A percentile compares a stretch with the other conserved stretches of the same genome.
These are phyloP conservation scores for Diplogelasinospora grovesii DNA, from an alignment of 495 filamentous ascomycete genomes.

Conservation along the genomic window DNA sequence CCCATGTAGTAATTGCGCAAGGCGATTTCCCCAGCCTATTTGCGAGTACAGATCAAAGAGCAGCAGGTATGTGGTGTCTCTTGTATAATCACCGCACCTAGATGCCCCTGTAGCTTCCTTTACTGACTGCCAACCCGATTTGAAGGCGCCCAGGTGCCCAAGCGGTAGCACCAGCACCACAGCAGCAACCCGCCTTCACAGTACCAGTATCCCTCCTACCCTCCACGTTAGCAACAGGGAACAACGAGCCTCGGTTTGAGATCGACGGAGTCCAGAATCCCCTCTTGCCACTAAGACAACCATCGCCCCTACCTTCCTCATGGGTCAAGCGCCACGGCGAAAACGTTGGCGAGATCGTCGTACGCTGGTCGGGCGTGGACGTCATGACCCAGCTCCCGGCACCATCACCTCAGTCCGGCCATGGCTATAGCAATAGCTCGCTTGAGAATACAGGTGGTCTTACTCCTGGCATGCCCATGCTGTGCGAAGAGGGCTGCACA, in stretches of 20 bases:
- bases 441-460: too few species aligned
- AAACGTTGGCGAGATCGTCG: constrained; percentile 8
- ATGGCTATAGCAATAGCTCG: too few species aligned
- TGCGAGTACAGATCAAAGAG: constrained; percentile 32
- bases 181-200: constrained; percentile 20
- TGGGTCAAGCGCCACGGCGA: constrained; percentile 7
- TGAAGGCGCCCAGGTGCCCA: constrained; percentile 16
- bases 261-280: constrained; percentile 4
- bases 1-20: constrained; percentile 34
- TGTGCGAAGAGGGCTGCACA: constrained; percentile 21
- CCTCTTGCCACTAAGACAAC: constrained; percentile 8
- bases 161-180: not conserved
- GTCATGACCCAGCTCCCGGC: constrained; percentile 7
- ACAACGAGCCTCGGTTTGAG: constrained; percentile 3
- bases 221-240: not conserved
- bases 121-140: not conserved
- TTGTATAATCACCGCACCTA: too few species aligned
- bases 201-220: constrained; percentile 15
- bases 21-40: constrained; percentile 30
- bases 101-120: too few species aligned
- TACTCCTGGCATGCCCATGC: too few species aligned
- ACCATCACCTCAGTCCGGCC: not conserved
- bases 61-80: constrained; percentile 26
- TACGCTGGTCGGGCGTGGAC: constrained; percentile 15
- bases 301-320: constrained; percentile 6